Evolutionary conservation across 2,329 filamentous ascomycete species (phyloP).

Genomic region (Dactylellina cionopaga): DNA sequence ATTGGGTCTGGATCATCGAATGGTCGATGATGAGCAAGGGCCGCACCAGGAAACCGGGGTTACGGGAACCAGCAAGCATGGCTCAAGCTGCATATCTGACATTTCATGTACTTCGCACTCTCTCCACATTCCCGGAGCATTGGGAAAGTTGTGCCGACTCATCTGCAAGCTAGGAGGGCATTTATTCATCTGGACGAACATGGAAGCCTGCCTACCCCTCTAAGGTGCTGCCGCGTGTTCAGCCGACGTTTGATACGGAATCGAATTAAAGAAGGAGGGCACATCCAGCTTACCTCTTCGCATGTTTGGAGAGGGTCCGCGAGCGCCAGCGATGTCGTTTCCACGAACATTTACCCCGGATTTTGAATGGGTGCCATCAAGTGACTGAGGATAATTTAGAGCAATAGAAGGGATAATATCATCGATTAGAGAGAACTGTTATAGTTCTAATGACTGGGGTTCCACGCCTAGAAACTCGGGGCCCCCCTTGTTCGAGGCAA

Average conservation of each 20-base stretch:
- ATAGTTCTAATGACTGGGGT: slow-evolving; percentile 12
- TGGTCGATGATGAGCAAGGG: slow-evolving; percentile 28
- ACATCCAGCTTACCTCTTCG: not conserved
- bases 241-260: slow-evolving; percentile 21
- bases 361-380: slow-evolving; percentile 33
- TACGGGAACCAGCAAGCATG: slow-evolving; percentile 14
- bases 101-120: slow-evolving; percentile 19
- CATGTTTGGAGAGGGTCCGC: not conserved
- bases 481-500: slow-evolving; percentile 11
- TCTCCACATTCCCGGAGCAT: slow-evolving; percentile 39
- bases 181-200: slow-evolving; percentile 22
- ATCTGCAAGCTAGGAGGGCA: slow-evolving; percentile 40
- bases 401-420: slow-evolving; percentile 33
- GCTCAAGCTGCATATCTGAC: slow-evolving; percentile 26
- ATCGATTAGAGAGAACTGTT: slow-evolving; percentile 10
- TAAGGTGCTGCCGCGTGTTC: slow-evolving; percentile 8
- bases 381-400: slow-evolving; percentile 35
- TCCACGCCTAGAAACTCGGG: slow-evolving; percentile 13
- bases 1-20: slow-evolving; percentile 21
- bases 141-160: slow-evolving; percentile 42
- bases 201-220: not conserved
- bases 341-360: slow-evolving; percentile 40
- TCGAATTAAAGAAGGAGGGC: not conserved
- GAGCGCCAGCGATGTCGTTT: slow-evolving; percentile 3
- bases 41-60: slow-evolving; percentile 33